Evolutionary conservation across 768 basidiomycete species (phyloP).

Genomic region (Coprinopsis marcescibilis): DNA sequence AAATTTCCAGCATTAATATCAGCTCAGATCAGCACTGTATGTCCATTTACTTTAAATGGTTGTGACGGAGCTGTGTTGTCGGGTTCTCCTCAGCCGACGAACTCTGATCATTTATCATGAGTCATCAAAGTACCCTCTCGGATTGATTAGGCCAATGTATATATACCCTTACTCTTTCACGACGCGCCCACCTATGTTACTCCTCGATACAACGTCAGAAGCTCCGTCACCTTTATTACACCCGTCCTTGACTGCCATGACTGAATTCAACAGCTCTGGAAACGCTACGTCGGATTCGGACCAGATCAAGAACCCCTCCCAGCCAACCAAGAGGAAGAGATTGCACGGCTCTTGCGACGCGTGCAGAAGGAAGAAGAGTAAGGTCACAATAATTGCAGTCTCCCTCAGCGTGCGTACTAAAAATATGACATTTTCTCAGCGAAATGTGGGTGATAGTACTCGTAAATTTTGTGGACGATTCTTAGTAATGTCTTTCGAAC

Average conservation of each 20-base stretch:
- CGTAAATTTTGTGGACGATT: background rate
- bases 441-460: background rate
- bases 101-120: too few relatives aligned
- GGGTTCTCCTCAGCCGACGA: too few relatives aligned
- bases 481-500: background rate
- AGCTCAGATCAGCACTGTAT: too few relatives aligned
- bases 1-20: too few relatives aligned
- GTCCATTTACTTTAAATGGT: too few relatives aligned
- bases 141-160: too few relatives aligned
- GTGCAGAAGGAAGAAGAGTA: slow-evolving; percentile 3
- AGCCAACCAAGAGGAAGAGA: background rate
- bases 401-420: too few relatives aligned
- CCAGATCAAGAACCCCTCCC: background rate
- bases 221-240: background rate
- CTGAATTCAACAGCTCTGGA: background rate
- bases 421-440: slow-evolving; percentile 2
- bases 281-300: background rate
- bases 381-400: background rate
- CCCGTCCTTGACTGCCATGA: background rate
- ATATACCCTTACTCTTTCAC: too few relatives aligned
- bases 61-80: too few relatives aligned
- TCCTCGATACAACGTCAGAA: background rate
- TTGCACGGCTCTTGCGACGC: slow-evolving; percentile 2
- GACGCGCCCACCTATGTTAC: too few relatives aligned
- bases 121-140: too few relatives aligned